phyloP scores from a whole-genome alignment of 192 early-diverging fungal genomes.

The Coemansia sp. region DNA sequence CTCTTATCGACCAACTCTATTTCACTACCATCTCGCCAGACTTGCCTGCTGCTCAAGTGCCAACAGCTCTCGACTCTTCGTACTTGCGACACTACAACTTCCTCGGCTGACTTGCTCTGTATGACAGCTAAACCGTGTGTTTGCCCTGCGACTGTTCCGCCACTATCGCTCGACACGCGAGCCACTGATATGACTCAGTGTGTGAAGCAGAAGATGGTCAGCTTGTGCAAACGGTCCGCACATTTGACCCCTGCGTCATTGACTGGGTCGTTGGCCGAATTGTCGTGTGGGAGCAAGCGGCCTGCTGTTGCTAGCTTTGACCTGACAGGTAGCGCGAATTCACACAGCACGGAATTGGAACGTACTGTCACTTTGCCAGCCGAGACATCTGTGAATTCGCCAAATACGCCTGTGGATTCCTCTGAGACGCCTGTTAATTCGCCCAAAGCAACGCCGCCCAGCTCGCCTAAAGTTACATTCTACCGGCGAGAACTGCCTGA shows the following conservation, averaged over 20 bases:
- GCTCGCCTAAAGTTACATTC: conserved; percentile 50
- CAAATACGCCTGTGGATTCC: background rate
- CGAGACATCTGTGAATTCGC: background rate
- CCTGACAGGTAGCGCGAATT: background rate
- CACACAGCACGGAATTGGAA: too few relatives aligned
- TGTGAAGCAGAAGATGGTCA: conserved; percentile 32
- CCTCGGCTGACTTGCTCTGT: background rate
- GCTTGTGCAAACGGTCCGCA: conserved; percentile 16
- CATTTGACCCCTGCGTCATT: background rate
- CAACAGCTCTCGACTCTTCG: conserved; percentile 1
- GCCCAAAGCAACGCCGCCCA: background rate
- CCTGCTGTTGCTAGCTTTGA: background rate
- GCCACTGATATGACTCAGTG: background rate
- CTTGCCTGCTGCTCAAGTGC: background rate
- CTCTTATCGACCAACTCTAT: background rate
- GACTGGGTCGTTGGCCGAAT: background rate
- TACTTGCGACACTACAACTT: background rate
- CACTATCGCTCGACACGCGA: background rate
- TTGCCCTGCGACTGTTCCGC: background rate
- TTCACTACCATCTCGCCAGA: background rate
- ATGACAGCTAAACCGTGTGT: background rate
- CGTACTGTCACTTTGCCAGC: too few relatives aligned
- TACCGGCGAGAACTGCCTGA: conserved; percentile 66
- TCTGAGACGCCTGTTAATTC: background rate
- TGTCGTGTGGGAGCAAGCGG: conserved; percentile 1